phyloP scores from a whole-genome alignment of 345 rosid genomes.

The Dipteronia dyeriana region DNA sequence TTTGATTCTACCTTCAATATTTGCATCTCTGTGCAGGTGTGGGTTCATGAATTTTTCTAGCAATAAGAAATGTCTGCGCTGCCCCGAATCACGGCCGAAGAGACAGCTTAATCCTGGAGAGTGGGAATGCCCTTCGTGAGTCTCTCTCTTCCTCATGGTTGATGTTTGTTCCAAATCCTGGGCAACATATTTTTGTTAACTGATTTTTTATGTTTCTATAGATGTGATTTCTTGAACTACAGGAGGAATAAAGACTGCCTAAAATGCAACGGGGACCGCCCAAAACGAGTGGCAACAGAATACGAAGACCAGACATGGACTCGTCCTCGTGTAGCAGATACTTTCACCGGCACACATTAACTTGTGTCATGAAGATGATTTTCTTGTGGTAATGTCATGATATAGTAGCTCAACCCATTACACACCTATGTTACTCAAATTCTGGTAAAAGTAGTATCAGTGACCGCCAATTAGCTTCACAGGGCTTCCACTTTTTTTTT shows the following conservation, averaged over 20 bases:
- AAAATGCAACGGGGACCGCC: constrained; percentile 55
- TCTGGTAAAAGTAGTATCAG: background rate
- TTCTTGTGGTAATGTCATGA: background rate
- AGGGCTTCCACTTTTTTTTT: background rate
- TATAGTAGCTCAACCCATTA: background rate
- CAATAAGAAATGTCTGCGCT: constrained; percentile 69
- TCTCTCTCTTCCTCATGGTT: constrained; percentile 23
- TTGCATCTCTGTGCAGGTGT: constrained; percentile 54
- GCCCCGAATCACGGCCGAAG: constrained; percentile 58
- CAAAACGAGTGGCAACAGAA: constrained; percentile 26
- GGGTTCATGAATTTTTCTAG: constrained; percentile 90
- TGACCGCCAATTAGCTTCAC: background rate
- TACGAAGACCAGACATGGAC: constrained; percentile 42
- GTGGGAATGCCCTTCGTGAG: constrained; percentile 94
- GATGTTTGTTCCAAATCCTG: background rate
- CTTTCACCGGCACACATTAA: background rate
- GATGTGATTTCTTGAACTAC: constrained; percentile 81
- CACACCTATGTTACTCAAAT: background rate
- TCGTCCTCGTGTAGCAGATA: constrained; percentile 15
- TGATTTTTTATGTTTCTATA: constrained; percentile 33
- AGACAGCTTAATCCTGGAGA: constrained; percentile 73
- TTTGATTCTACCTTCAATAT: background rate
- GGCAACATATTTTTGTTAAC: constrained; percentile 7
- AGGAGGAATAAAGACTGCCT: constrained; percentile 59
- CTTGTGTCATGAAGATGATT: background rate